A percentile compares a stretch with the other conserved stretches of the same genome.
Conservation (phyloP, 192 early-diverging fungal genomes). For the Coemansia sp. region DNA sequence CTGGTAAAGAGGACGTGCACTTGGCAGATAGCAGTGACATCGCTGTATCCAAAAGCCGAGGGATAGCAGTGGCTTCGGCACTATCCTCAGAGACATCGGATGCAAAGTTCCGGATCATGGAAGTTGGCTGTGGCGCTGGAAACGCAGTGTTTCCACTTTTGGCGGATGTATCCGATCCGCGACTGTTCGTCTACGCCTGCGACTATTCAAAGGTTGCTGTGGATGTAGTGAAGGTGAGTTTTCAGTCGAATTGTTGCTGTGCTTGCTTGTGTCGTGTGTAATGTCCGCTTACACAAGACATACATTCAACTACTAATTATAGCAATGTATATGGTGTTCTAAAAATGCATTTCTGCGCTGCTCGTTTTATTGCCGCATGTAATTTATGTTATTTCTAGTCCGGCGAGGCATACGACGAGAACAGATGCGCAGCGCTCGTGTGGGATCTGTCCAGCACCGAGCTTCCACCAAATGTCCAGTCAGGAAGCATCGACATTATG, state of each 20-base stretch:
- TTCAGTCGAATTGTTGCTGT: neutral
- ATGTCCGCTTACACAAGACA: constrained; percentile 1
- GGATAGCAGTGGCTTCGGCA: neutral
- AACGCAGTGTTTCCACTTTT: constrained; percentile 77
- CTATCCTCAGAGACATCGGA: neutral
- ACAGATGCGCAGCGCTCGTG: constrained; percentile 68
- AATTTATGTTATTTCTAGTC: constrained; percentile 28
- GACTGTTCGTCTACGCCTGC: constrained; percentile 71
- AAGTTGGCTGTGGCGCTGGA: constrained; percentile 83
- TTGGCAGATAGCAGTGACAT: neutral
- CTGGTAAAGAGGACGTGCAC: neutral
- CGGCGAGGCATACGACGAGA: constrained; percentile 60
- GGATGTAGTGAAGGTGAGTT: constrained; percentile 67
- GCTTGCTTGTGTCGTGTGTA: neutral
- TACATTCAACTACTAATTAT: constrained; percentile 6
- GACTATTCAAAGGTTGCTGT: constrained; percentile 74
- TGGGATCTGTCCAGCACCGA: constrained; percentile 68
- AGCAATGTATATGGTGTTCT: neutral
- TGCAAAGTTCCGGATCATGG: constrained; percentile 60
- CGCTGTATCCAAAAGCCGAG: neutral
- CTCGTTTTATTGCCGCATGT: neutral
- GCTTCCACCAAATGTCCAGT: constrained; percentile 60
- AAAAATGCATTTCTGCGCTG: neutral
- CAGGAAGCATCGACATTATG: constrained; percentile 68
- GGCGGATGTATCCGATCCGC: constrained; percentile 57